phyloP scores from a whole-genome alignment of 2,329 filamentous ascomycete genomes.

The Scedosporium dehoogii region DNA sequence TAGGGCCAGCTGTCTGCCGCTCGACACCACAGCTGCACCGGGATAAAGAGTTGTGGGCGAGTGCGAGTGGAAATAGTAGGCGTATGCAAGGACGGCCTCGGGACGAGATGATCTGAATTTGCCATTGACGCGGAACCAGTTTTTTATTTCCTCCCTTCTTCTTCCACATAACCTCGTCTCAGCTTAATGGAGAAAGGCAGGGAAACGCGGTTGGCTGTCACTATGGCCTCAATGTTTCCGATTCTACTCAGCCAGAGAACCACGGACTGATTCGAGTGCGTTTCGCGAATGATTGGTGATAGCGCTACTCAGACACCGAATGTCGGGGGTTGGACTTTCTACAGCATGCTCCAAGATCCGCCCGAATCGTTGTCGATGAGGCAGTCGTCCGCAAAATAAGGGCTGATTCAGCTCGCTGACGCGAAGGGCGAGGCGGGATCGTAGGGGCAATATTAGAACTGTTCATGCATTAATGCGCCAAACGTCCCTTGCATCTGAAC shows the following conservation, averaged over 20 bases:
- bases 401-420: slow-evolving; percentile 2
- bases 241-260: neutral
- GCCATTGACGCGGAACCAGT: neutral
- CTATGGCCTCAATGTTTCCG: neutral
- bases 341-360: too few species aligned
- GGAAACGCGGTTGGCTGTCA: neutral
- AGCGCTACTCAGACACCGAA: neutral
- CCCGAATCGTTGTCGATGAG: neutral
- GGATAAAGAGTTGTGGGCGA: neutral
- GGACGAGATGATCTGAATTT: slow-evolving; percentile 3
- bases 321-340: neutral
- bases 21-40: too few species aligned
- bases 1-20: too few species aligned
- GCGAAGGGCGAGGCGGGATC: neutral
- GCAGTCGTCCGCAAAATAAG: neutral
- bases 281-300: neutral
- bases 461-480: slow-evolving; percentile 12
- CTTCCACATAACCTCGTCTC: neutral
- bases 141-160: neutral
- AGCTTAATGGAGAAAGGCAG: neutral
- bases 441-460: slow-evolving; percentile 5
- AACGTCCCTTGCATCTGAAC: neutral
- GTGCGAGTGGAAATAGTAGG: neutral
- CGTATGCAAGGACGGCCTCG: slow-evolving; percentile 4
- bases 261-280: neutral